Base-by-base conservation (phyloP, 306 rosid species). In the Cicer judaicum region DNA sequence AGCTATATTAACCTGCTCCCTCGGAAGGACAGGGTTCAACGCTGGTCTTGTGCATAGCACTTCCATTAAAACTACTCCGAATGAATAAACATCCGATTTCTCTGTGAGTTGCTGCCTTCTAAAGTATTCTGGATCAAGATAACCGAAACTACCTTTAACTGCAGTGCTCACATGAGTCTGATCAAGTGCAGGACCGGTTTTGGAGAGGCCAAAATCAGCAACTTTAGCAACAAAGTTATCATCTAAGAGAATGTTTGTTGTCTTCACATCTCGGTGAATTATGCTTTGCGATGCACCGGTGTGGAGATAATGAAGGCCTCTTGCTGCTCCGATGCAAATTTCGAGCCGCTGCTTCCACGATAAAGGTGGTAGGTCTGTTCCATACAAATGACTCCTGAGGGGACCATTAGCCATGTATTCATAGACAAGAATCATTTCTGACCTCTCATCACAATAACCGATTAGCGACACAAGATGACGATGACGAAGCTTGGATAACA, bases 341-440 rank as follows among this genome's bases (percentile, higher is more conserved):
- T 94, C 97, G 18, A 91, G 96, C 44, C 99, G 82, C 48, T 87
- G 99, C 81, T 88, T 91, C 99, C 99, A 94, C 7, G 99, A 80
- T 5, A 94, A 71, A 13, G 88, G 73, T 12, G 97, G 97, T 13
- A 92, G 84, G 75, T 88, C 92, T 10, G 97, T 82, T 78, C 99
- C 99, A 75, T 94, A 94, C 85, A 94, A 73, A 79, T 94, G 99
- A 81, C 97, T 92, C 81, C 99, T 74, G 36, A 94, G 88, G 60
- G 99, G 97, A 74, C 99, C 99, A 80, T 94, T 94, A 47, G 97
- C 95, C 99, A 94, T 94, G 84, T 87, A 94, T 68, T 94, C 99
- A 55, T 94, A 94, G 64, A 92, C 97, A 55, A 94, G 96, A 78
- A 94, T 83, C 99, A 92, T 94, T 81, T 91, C 98, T 29, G 97